Evolutionary conservation across 305 asterid genomes (phyloP), one percentile per base, ranked within the genome.

Genomic region (Solanum hybrid): DNA sequence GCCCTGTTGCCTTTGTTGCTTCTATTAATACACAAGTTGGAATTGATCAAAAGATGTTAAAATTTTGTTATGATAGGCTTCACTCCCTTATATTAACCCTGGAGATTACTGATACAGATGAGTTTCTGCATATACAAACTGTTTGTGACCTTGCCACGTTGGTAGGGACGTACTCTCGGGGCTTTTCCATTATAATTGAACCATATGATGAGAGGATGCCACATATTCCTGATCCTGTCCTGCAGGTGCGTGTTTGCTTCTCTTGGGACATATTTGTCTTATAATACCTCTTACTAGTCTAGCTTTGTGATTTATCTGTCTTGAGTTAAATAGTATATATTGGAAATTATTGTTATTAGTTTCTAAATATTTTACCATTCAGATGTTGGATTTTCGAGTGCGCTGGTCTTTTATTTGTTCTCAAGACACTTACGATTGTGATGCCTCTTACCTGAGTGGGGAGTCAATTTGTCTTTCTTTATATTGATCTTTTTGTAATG

Each of bases 131-230:
- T 92, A 92, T 98, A 87, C 99, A 98, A 94, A 89, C 99, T 12
- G 94, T 98, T 89, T 96, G 99, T 75, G 98, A 98, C 94, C 93
- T 98, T 93, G 99, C 99, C 56, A 96, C 99, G 20, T 96, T 98
- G 66, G 97, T 98, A 82, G 99, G 98, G 92, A 96, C 99, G 46
- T 98, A 98, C 89, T 84, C 96, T 77, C 94, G 98, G 79, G 99
- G 99, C 88, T 98, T 98, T 93, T 98, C 99, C 35, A 95, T 98
- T 88, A 98, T 96, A 84, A 96, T 98, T 78, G 99, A 98, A 90
- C 99, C 99, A 87, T 93, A 91, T 91, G 99, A 98, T 87, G 99
- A 98, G 91, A 94, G 99, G 91, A 98, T 98, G 99, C 98, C 99
- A 26, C 98, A 96, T 90, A 95, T 95, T 90, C 99, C 99, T 69